These are phyloP conservation scores for Kwoniella sp. DNA, from an alignment of 768 basidiomycete species.

Conservation along the genomic window DNA sequence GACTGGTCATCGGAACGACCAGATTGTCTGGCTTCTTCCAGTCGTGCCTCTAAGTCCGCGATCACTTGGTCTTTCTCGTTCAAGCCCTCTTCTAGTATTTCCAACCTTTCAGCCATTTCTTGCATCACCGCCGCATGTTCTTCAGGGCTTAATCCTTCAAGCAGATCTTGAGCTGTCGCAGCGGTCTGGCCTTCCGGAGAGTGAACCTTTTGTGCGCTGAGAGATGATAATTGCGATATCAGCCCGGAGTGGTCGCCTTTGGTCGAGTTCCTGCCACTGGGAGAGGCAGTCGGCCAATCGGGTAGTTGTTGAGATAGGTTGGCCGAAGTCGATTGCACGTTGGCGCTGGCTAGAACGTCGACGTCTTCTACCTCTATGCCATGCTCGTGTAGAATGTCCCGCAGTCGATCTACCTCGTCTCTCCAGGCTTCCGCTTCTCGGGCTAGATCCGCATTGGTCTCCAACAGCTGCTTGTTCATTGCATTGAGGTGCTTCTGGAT, in stretches of 20 bases:
- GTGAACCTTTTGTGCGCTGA: neutral
- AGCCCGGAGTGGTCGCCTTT: conserved; percentile 15
- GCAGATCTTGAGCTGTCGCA: conserved; percentile 12
- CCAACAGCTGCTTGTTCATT: conserved; percentile 52
- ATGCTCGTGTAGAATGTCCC: conserved; percentile 30
- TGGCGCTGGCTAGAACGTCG: conserved; percentile 23
- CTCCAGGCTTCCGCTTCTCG: conserved; percentile 46
- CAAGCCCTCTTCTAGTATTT: conserved; percentile 37
- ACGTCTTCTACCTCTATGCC: conserved; percentile 43
- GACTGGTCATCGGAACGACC: neutral
- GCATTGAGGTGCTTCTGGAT: conserved; percentile 53
- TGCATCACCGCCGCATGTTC: conserved; percentile 35
- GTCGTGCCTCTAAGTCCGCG: conserved; percentile 28
- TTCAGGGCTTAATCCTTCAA: conserved; percentile 18
- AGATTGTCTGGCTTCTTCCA: neutral
- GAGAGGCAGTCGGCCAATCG: conserved; percentile 13
- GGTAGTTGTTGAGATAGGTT: conserved; percentile 18
- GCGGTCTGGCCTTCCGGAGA: conserved; percentile 2
- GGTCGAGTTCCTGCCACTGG: conserved; percentile 1
- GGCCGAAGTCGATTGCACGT: conserved; percentile 5
- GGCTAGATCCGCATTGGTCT: conserved; percentile 47
- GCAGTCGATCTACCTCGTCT: conserved; percentile 38
- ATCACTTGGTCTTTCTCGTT: conserved; percentile 40
- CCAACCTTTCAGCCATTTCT: conserved; percentile 42
- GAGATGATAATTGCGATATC: conserved; percentile 10